These are phyloP conservation scores for Jaltomata sinuosa DNA, from an alignment of 257 asterid genomes.

Conservation along the genomic window DNA sequence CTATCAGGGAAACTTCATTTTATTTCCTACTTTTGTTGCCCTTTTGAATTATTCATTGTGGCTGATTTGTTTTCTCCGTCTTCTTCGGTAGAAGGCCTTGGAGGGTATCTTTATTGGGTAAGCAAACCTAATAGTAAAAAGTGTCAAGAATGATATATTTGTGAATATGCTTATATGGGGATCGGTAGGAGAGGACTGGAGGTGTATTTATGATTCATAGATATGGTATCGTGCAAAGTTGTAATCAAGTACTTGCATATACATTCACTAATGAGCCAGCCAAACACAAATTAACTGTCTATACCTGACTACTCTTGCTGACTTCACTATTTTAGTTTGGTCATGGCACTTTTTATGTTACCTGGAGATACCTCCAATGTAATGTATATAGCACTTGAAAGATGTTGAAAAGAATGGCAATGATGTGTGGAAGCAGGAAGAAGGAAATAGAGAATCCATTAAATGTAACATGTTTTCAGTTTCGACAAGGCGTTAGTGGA, in stretches of 20 bases:
- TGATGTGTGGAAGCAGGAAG: not conserved
- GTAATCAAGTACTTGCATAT: not conserved
- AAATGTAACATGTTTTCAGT: not conserved
- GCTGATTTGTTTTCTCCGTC: not conserved
- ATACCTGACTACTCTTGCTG: not conserved
- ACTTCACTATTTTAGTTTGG: not conserved
- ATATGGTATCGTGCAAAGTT: not conserved
- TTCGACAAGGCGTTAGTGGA: not conserved
- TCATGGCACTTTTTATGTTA: not conserved
- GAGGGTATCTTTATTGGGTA: not conserved
- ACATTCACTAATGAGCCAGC: not conserved
- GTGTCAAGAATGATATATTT: not conserved
- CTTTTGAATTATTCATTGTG: not conserved
- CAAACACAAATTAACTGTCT: not conserved
- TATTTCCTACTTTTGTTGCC: not conserved
- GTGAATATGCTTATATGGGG: not conserved
- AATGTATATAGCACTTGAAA: not conserved
- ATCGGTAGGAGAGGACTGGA: not conserved
- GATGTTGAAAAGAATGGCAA: not conserved
- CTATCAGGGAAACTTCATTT: not conserved
- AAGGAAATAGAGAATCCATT: not conserved
- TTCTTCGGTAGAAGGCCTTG: not conserved
- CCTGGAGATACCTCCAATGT: not conserved
- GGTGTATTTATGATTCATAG: not conserved
- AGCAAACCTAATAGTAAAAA: not conserved